phyloP scores from a whole-genome alignment of 257 asterid genomes.

The Euphrasia confusa region DNA sequence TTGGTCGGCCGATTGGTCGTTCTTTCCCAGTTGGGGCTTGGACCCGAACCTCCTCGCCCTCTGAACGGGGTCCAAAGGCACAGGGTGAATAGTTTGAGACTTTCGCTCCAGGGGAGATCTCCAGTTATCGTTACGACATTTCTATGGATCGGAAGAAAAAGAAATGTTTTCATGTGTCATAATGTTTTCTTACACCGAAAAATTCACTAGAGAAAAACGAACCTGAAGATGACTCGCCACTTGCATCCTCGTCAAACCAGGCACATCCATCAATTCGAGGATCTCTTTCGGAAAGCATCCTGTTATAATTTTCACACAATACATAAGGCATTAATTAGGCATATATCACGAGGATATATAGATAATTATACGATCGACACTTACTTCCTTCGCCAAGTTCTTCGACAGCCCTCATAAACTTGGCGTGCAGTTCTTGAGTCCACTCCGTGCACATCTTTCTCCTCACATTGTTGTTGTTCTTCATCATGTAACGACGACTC shows the following conservation, averaged over 20 bases:
- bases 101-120: constrained; percentile 31
- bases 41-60: constrained; percentile 41
- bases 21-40: constrained; percentile 27
- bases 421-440: constrained; percentile 42
- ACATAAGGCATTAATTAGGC: not conserved
- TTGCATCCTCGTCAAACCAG: constrained; percentile 54
- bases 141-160: constrained; percentile 19
- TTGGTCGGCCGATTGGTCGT: not conserved
- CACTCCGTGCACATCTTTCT: constrained; percentile 43
- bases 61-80: not conserved
- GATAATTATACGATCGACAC: not conserved
- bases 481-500: not conserved
- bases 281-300: constrained; percentile 51
- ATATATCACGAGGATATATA: no score
- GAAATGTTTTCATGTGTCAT: no score
- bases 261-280: constrained; percentile 38
- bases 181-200: no score
- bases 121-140: constrained; percentile 47
- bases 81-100: not conserved
- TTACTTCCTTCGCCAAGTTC: constrained; percentile 50
- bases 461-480: constrained; percentile 19
- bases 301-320: constrained; percentile 2
- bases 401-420: constrained; percentile 38
- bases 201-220: not conserved
- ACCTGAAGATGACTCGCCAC: constrained; percentile 62